Base-by-base conservation (phyloP, 164 flowering plant genomes). In the Magnolia officinalis region DNA sequence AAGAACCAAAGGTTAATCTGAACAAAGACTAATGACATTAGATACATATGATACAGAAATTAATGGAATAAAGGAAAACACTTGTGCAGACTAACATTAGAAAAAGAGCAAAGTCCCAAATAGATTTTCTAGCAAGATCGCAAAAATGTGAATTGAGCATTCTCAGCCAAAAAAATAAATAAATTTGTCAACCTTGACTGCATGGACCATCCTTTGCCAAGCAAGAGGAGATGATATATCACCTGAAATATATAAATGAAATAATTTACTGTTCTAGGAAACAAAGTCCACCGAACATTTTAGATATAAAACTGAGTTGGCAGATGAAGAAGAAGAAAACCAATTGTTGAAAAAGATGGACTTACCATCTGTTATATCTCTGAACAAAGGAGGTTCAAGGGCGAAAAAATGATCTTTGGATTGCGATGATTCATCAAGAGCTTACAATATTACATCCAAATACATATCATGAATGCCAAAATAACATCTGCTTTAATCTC, bases 141-240 rank as follows among this genome's bases (percentile, higher is more conserved):
- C 45, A 37, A 0, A 24, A 71, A 10, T 18, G 29, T 72, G 11
- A 24, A 55, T 23, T 55, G 24, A 23, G 19, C 50, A 59, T 37
- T 37, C 45, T 37, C 6, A 55, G 61, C 18, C 0, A 0, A 55
- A 55, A 55, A 1, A 26, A 65, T 6, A 73, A 50, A 74, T 63
- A 64, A 69, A 31, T 10, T 49, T 61, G 70, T 20, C 26, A 23
- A 86, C 91, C 93, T 90, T 86, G 78, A 90, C 87, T 55, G 81
- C 81, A 76, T 88, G 85, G 70, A 87, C 84, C 93, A 90, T 90
- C 78, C 79, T 83, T 80, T 81, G 77, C 89, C 91, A 90, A 74
- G 84, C 79, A 77, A 72, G 73, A 74, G 77, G 78, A 63, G 88
- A 83, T 72, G 78, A 68, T 61, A 65, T 61, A 61, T 72, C 76